Evolutionary conservation across 108 stramenopile genomes (phyloP).

Genomic region (Cyclotella atomus): DNA sequence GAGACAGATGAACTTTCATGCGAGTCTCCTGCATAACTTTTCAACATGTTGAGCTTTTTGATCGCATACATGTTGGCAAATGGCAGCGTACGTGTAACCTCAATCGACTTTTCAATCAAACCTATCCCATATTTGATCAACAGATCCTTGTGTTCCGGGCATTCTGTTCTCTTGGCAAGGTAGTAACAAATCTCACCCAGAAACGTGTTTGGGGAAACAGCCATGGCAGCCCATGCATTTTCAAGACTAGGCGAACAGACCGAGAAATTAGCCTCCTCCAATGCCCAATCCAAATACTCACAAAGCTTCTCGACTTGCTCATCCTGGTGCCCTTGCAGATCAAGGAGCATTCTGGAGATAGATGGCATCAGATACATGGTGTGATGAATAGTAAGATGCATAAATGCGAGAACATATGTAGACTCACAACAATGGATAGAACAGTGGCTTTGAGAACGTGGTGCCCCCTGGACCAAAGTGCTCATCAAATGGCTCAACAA

Average conservation of each 20-base stretch:
- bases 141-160: constrained; percentile 1
- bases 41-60: constrained; percentile 23
- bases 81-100: constrained; percentile 1
- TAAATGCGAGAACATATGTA: too few species aligned
- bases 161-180: constrained; percentile 33
- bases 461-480: constrained; percentile 50
- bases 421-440: constrained; percentile 15
- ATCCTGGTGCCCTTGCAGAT: constrained; percentile 42
- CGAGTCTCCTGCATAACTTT: too few species aligned
- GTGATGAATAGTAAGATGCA: neutral
- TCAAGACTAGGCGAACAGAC: constrained; percentile 16
- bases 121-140: constrained; percentile 25
- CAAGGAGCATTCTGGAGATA: constrained; percentile 46
- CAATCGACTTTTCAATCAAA: constrained; percentile 27
- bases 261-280: constrained; percentile 47
- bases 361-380: neutral
- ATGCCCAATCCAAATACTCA: constrained; percentile 61
- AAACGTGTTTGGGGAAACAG: constrained; percentile 32
- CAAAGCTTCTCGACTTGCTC: constrained; percentile 36
- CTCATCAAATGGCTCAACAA: constrained; percentile 53
- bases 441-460: constrained; percentile 57
- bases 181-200: constrained; percentile 36
- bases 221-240: constrained; percentile 31
- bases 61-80: constrained; percentile 38
- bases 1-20: too few species aligned